Evolutionary conservation across 495 filamentous ascomycete genomes (phyloP).

Genomic region (Jackrogersella minutella): DNA sequence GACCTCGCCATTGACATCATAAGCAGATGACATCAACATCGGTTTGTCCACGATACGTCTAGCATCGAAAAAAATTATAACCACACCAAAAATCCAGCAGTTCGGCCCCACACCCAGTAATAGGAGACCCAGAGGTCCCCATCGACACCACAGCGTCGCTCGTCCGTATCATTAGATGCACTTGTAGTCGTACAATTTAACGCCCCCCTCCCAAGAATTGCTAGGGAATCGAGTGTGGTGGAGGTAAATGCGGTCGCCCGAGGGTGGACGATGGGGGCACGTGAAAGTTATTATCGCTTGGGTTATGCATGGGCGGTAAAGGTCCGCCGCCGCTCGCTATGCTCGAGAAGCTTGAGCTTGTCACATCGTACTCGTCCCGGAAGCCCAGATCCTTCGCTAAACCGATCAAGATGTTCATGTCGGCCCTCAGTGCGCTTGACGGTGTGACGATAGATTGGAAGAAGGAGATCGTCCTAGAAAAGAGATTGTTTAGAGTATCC

Average conservation of each 20-base stretch:
- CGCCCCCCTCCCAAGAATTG: neutral
- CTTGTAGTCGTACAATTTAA: constrained; percentile 6
- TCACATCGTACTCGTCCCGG: constrained; percentile 38
- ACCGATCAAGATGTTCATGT: constrained; percentile 71
- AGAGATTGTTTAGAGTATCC: constrained; percentile 59
- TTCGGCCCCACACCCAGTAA: neutral
- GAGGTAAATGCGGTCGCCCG: constrained; percentile 23
- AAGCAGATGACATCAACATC: constrained; percentile 10
- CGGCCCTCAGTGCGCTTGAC: constrained; percentile 70
- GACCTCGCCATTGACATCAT: constrained; percentile 19
- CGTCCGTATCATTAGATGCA: constrained; percentile 10
- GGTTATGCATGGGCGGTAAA: constrained; percentile 33
- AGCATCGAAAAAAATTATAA: constrained; percentile 19
- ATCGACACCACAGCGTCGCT: constrained; percentile 14
- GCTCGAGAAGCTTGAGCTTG: constrained; percentile 57
- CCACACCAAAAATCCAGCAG: constrained; percentile 1
- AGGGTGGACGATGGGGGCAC: constrained; percentile 25
- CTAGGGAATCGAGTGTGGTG: constrained; percentile 22
- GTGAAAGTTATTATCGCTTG: constrained; percentile 31
- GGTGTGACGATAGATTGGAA: constrained; percentile 67
- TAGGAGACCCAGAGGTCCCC: neutral
- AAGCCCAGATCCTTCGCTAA: constrained; percentile 62
- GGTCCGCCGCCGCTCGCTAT: constrained; percentile 46
- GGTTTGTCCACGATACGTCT: constrained; percentile 16
- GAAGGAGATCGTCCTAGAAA: constrained; percentile 73